Evolutionary conservation across 176 grass and related monocot species (phyloP), one percentile per base, ranked within the genome.

Genomic region (Raddia distichophylla): DNA sequence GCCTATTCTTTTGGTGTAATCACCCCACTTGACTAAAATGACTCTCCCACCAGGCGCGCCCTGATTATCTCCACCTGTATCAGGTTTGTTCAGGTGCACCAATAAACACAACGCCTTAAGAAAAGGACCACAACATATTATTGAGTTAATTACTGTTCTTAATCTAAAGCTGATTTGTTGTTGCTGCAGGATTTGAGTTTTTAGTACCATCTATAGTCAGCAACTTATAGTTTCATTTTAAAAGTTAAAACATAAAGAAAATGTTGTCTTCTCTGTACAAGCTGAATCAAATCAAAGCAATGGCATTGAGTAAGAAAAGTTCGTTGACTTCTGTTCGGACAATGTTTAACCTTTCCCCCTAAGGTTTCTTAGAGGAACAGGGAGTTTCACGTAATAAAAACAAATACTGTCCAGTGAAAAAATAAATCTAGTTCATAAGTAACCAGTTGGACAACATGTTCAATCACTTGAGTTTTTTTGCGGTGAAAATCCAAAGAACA

Each of bases 1-100:
- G 33, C 97, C 97, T 79, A 99, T 99, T 72, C 80, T 95, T 87
- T 87, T 93, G 55, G 85, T 93, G 77, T 96, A 96, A 57, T 96
- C 93, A 71, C 93, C 91, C 97, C 91, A 99, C 71, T 99, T 99
- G 19, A 99, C 91, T 76, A 93, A 83, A 88, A 99, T 96, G 52
- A 99, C 85, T 73, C 91, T 95, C 77, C 97, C 97, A 80, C 83
- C 77, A 76, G 91, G 93, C 57, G 64, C 79, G 22, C 64, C 80
- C 19, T 85, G 91, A 60, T 96, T 99, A 75, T 94, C 89, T 82
- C 74, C 94, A 83, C 87, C 93, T 96, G 64, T 35, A 85, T 45
- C 33, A 76, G 65, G 75, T 68, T 83, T 74, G 83, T 76, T 37
- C 69, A 76, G 6, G 10, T 52, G 62, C 51, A 35, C 57, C 46